Evolutionary conservation across 768 basidiomycete genomes (phyloP).

Genomic region (Phaeotremella fagi): DNA sequence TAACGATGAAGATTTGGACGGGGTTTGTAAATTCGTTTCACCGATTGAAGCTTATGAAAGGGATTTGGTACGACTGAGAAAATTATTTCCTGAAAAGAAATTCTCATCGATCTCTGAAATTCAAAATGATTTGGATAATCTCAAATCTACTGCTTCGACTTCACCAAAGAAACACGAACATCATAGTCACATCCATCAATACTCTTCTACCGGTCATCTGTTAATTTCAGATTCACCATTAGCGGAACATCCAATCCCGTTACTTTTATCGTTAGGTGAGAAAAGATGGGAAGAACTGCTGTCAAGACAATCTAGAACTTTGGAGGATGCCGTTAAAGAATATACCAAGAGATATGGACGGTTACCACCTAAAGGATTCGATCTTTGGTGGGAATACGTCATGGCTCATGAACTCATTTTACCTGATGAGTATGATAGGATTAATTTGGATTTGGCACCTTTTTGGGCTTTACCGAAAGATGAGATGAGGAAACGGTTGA

Average conservation of each 20-base stretch:
- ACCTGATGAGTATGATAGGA: constrained; percentile 48
- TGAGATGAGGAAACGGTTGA: constrained; percentile 45
- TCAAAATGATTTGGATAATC: neutral
- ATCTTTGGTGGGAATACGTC: constrained; percentile 48
- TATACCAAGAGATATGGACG: constrained; percentile 49
- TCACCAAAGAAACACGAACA: neutral
- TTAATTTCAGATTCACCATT: constrained; percentile 22
- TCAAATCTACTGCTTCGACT: neutral
- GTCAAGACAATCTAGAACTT: constrained; percentile 44
- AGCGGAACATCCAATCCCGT: constrained; percentile 47
- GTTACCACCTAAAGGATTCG: constrained; percentile 50
- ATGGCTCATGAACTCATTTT: constrained; percentile 35
- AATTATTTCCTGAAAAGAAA: constrained; percentile 6
- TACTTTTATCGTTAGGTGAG: constrained; percentile 45
- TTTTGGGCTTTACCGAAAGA: constrained; percentile 45
- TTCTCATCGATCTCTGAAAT: neutral
- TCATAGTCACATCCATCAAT: constrained; percentile 25
- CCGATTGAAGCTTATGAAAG: constrained; percentile 43
- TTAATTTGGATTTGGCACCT: constrained; percentile 46
- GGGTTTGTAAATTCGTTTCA: constrained; percentile 35
- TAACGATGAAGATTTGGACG: constrained; percentile 11
- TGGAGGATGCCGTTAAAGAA: constrained; percentile 47
- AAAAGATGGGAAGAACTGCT: constrained; percentile 47
- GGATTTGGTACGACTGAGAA: constrained; percentile 33
- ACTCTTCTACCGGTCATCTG: constrained; percentile 44